phyloP scores from a whole-genome alignment of 2,329 filamentous ascomycete species.

The Colletotrichum plurivorum region DNA sequence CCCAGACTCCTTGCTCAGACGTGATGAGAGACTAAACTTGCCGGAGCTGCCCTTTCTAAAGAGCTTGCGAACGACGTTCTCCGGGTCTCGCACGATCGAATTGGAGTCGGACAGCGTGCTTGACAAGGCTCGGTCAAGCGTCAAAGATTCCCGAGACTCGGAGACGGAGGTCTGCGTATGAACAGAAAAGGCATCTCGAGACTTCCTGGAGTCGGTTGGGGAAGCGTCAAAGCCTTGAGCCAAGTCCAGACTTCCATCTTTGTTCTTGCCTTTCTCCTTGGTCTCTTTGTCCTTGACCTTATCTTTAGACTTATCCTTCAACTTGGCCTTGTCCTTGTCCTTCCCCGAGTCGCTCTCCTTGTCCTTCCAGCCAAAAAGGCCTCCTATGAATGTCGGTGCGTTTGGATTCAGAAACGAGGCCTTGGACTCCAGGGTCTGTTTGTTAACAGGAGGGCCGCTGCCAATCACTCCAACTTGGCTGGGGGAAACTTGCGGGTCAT shows the following conservation, averaged over 20 bases:
- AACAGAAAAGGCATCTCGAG: conserved; percentile 69
- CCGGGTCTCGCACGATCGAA: conserved; percentile 62
- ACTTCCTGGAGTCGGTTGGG: conserved; percentile 66
- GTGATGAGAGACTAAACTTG: conserved; percentile 74
- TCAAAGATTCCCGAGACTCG: conserved; percentile 72
- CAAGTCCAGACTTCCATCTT: conserved; percentile 56
- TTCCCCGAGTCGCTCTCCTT: conserved; percentile 51
- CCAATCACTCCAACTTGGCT: conserved; percentile 82
- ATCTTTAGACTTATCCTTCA: conserved; percentile 44
- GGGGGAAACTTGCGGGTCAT: conserved; percentile 66
- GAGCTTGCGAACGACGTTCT: conserved; percentile 72
- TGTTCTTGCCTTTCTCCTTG: conserved; percentile 53
- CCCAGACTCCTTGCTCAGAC: conserved; percentile 67
- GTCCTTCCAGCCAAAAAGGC: conserved; percentile 69
- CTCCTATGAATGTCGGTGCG: conserved; percentile 87
- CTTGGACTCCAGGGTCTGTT: conserved; percentile 48
- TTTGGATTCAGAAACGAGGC: conserved; percentile 81
- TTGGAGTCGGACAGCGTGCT: conserved; percentile 70
- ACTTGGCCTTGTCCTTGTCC: conserved; percentile 54
- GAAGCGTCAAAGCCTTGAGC: conserved; percentile 61
- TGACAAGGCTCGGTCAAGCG: conserved; percentile 68
- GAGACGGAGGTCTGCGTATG: conserved; percentile 69
- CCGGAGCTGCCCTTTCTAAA: conserved; percentile 76
- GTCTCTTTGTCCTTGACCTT: conserved; percentile 51
- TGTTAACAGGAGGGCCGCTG: conserved; percentile 72